These are phyloP conservation scores for Basidiobolus heterosporus DNA, from an alignment of 371 early-diverging fungal genomes.

Conservation along the genomic window DNA sequence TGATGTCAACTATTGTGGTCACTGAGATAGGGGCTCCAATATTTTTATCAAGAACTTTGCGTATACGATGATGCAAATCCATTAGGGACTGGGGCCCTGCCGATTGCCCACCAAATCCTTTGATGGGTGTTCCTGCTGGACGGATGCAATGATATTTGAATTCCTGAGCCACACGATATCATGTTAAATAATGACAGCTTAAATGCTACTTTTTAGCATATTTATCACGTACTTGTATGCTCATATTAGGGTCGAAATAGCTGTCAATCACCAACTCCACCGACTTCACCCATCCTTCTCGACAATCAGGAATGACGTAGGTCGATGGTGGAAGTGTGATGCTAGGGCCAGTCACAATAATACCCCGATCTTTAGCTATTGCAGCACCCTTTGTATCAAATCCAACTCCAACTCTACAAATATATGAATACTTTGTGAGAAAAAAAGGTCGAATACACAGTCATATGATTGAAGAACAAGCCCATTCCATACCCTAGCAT, in stretches of 20 bases:
- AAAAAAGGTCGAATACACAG: too few species aligned
- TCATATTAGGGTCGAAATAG: conserved; percentile 7
- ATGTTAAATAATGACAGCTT: too few species aligned
- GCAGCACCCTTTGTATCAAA: conserved; percentile 19
- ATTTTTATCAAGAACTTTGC: conserved; percentile 5
- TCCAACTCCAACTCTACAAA: conserved; percentile 22
- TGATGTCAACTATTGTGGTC: conserved; percentile 17
- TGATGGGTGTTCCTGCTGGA: conserved; percentile 12
- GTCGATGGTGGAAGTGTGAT: background rate
- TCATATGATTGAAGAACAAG: background rate
- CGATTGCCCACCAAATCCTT: conserved; percentile 21
- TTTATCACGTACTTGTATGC: too few species aligned
- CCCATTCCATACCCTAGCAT: conserved; percentile 16
- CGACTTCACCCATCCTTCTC: conserved; percentile 23
- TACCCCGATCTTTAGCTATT: background rate
- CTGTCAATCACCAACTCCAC: conserved; percentile 14
- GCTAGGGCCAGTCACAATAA: background rate
- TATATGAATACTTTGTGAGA: background rate
- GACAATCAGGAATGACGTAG: conserved; percentile 14
- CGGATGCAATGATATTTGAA: conserved; percentile 15
- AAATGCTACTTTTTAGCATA: too few species aligned
- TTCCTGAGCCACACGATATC: background rate
- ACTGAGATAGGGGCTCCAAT: conserved; percentile 8
- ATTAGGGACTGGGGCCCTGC: conserved; percentile 14
- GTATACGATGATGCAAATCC: conserved; percentile 11